These are phyloP conservation scores for Trypanosoma cruzi DNA, from an alignment of 208 protist species.

Conservation along the genomic window DNA sequence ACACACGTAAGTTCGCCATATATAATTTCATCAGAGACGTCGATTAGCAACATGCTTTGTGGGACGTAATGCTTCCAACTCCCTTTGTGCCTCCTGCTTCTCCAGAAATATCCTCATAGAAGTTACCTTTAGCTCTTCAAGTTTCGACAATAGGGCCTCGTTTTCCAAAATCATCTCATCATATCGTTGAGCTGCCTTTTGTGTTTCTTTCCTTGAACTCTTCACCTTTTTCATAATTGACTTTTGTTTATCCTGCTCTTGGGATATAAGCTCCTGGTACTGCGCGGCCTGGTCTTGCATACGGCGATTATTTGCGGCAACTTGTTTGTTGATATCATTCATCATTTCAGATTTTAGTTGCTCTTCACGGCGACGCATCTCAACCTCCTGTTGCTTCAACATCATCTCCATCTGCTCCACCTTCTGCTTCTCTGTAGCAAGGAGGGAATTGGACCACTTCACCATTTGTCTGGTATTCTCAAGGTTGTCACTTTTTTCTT, in stretches of 20 bases:
- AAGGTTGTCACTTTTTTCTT: conserved; percentile 72
- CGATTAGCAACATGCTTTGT: conserved; percentile 46
- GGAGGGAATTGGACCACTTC: conserved; percentile 85
- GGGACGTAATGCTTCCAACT: conserved; percentile 60
- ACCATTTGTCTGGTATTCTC: conserved; percentile 90
- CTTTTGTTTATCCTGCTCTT: conserved; percentile 84
- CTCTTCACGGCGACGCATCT: conserved; percentile 80
- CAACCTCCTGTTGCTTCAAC: conserved; percentile 74
- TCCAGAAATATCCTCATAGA: conserved; percentile 91
- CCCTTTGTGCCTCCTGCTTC: conserved; percentile 80
- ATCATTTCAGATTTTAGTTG: conserved; percentile 62
- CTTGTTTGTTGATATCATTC: conserved; percentile 81
- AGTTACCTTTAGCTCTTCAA: conserved; percentile 92
- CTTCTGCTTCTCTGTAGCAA: conserved; percentile 89
- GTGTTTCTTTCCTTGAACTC: conserved; percentile 68
- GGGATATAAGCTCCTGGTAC: conserved; percentile 77
- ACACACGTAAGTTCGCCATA: neutral
- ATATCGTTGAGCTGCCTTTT: conserved; percentile 88
- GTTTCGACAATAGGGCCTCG: conserved; percentile 74
- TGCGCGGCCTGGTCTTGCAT: conserved; percentile 79
- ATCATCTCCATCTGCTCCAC: conserved; percentile 74
- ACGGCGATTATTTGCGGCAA: conserved; percentile 80
- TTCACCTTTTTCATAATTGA: conserved; percentile 89
- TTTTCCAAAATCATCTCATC: conserved; percentile 94
- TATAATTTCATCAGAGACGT: conserved; percentile 35